Evolutionary conservation across 352 stramenopile genomes (phyloP).

Genomic region (Halophytophthora batemanensis): DNA sequence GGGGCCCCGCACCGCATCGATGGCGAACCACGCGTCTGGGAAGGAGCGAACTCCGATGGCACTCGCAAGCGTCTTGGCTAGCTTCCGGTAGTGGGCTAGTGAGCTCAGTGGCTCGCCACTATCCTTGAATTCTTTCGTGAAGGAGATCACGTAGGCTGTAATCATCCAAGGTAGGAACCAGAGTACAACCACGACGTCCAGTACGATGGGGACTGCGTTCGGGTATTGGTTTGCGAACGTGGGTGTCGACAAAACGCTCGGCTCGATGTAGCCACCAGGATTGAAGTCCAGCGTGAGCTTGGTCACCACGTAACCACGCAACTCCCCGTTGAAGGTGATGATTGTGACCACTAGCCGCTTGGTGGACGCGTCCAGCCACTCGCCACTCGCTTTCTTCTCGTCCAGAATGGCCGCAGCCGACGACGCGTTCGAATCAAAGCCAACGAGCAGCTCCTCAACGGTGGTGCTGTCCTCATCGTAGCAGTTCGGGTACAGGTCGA

Average conservation of each 20-base stretch:
- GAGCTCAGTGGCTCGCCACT: no score
- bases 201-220: conserved; percentile 8
- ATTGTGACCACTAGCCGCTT: conserved; percentile 25
- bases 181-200: no score
- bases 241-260: conserved; percentile 20
- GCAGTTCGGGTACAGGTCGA: conserved; percentile 28
- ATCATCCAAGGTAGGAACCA: no score
- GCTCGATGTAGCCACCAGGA: conserved; percentile 25
- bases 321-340: conserved; percentile 35
- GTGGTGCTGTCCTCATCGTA: conserved; percentile 16
- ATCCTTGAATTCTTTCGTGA: no score
- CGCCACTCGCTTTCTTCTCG: conserved; percentile 15
- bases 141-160: no score
- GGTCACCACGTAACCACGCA: conserved; percentile 25
- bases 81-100: no score
- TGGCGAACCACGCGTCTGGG: conserved; percentile 21
- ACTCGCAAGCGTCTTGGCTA: no score
- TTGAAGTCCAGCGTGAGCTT: conserved; percentile 22
- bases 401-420: conserved; percentile 10
- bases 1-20: conserved; percentile 34
- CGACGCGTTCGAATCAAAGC: conserved; percentile 17
- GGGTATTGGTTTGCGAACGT: conserved; percentile 31
- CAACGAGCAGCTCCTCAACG: conserved; percentile 13
- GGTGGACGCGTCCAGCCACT: conserved; percentile 27
- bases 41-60: no score